Evolutionary conservation across 78 protist species (phyloP).

Genomic region (Emiliania huxleyi): DNA sequence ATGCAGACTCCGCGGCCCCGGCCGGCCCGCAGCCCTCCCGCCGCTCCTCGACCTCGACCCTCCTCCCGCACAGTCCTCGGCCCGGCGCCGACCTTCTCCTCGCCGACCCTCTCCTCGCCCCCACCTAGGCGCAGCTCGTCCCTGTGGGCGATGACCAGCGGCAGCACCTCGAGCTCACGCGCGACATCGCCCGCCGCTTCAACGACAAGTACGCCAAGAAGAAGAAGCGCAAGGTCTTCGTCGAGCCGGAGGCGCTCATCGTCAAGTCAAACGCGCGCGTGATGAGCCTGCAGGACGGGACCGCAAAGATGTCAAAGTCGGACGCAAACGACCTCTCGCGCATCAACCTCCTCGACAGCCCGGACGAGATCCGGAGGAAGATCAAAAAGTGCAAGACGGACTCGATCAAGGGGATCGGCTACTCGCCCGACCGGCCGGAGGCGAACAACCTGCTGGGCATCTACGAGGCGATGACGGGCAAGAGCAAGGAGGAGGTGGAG

Average conservation of each 20-base stretch:
- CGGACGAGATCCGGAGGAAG: conserved; percentile 17
- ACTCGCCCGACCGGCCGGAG: conserved; percentile 40
- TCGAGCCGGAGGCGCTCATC: conserved; percentile 29
- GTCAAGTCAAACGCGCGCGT: background rate
- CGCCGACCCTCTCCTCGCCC: too few species aligned
- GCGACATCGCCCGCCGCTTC: conserved; percentile 43
- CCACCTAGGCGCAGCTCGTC: background rate
- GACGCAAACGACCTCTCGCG: conserved; percentile 32
- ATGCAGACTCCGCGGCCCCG: too few species aligned
- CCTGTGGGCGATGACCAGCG: conserved; percentile 60
- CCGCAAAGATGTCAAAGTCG: conserved; percentile 1
- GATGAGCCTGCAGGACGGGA: conserved; percentile 40
- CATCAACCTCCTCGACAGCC: conserved; percentile 48
- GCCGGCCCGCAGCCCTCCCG: too few species aligned
- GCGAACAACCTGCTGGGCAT: conserved; percentile 52
- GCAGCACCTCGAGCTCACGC: conserved; percentile 54
- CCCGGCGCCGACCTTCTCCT: too few species aligned
- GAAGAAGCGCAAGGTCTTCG: conserved; percentile 4
- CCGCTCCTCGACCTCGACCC: conserved; percentile 4
- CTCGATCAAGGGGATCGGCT: background rate
- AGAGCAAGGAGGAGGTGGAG: background rate
- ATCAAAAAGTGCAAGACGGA: conserved; percentile 46
- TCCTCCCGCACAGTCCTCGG: background rate
- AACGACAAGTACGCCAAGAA: conserved; percentile 13
- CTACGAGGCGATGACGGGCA: conserved; percentile 33